A percentile compares a stretch with the other conserved stretches of the same genome.
These are phyloP conservation scores for Aspergillus sp. DNA, from an alignment of 2,329 filamentous ascomycete genomes.

Conservation along the genomic window DNA sequence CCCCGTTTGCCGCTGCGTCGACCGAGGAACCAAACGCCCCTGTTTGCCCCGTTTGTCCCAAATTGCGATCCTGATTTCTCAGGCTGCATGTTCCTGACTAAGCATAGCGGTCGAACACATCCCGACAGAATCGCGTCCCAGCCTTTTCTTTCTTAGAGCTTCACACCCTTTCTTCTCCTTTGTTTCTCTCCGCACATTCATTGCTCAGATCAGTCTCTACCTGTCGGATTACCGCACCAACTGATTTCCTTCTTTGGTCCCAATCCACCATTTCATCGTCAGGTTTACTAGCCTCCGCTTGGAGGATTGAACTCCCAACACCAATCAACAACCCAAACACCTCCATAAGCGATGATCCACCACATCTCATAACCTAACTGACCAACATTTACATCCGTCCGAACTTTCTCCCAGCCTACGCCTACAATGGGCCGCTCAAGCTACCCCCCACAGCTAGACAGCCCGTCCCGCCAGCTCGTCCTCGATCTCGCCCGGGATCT, in stretches of 20 bases:
- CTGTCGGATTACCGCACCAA: no score
- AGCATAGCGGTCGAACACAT: not conserved
- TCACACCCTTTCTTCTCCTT: no score
- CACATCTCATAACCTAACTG: not conserved
- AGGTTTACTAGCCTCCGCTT: no score
- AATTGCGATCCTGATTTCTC: not conserved
- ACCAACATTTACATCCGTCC: not conserved
- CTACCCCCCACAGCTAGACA: constrained; percentile 33
- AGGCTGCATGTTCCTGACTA: not conserved
- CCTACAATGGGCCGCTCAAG: constrained; percentile 28
- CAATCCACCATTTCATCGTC: no score
- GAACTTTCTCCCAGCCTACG: not conserved
- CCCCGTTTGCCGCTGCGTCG: constrained; percentile 4
- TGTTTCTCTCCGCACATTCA: no score
- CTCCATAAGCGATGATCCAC: no score
- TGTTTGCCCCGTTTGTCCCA: constrained; percentile 2
- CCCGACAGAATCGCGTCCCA: not conserved
- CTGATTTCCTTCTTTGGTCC: no score
- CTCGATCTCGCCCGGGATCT: constrained; percentile 40
- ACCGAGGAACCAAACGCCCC: constrained; percentile 13
- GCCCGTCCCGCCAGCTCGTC: constrained; percentile 40
- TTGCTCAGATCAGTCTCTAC: no score
- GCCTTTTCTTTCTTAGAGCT: no score
- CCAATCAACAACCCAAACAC: no score
- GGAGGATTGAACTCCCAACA: no score